These are phyloP conservation scores for Phycomyces nitens DNA, from an alignment of 192 early-diverging fungal genomes.

Conservation along the genomic window DNA sequence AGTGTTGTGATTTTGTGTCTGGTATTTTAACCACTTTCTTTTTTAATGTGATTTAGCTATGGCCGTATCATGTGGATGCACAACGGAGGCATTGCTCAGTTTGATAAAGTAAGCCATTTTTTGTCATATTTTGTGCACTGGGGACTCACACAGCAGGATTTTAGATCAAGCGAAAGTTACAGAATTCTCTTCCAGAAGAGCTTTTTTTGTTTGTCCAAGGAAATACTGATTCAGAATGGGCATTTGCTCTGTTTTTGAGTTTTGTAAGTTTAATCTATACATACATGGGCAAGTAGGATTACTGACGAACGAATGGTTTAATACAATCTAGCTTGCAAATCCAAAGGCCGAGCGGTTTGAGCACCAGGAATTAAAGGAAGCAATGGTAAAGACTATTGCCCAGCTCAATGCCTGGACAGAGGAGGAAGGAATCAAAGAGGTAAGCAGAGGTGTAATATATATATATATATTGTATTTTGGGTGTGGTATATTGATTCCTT, in stretches of 20 bases:
- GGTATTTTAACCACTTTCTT: too few species aligned
- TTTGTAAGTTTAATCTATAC: conserved; percentile 45
- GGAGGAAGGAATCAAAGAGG: conserved; percentile 54
- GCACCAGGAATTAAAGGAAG: conserved; percentile 57
- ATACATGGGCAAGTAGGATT: background rate
- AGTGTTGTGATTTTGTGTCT: too few species aligned
- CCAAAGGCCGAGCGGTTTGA: conserved; percentile 49
- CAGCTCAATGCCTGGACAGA: conserved; percentile 69
- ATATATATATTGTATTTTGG: background rate
- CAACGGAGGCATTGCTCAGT: conserved; percentile 68
- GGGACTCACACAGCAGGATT: too few species aligned
- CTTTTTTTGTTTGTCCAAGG: conserved; percentile 70
- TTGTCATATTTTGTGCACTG: too few species aligned
- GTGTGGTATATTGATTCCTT: too few species aligned
- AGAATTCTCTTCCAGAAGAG: conserved; percentile 59
- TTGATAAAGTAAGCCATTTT: conserved; percentile 51
- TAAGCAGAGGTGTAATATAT: too few species aligned
- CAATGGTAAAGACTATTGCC: conserved; percentile 74
- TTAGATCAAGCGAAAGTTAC: conserved; percentile 66
- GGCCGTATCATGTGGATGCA: conserved; percentile 84
- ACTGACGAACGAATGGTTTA: background rate
- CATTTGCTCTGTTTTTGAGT: conserved; percentile 76
- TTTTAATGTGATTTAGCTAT: conserved; percentile 36
- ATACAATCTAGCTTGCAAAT: conserved; percentile 31
- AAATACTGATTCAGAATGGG: conserved; percentile 79